These are phyloP conservation scores for Podospora pseudopauciseta DNA, from an alignment of 495 filamentous ascomycete species.

Conservation along the genomic window DNA sequence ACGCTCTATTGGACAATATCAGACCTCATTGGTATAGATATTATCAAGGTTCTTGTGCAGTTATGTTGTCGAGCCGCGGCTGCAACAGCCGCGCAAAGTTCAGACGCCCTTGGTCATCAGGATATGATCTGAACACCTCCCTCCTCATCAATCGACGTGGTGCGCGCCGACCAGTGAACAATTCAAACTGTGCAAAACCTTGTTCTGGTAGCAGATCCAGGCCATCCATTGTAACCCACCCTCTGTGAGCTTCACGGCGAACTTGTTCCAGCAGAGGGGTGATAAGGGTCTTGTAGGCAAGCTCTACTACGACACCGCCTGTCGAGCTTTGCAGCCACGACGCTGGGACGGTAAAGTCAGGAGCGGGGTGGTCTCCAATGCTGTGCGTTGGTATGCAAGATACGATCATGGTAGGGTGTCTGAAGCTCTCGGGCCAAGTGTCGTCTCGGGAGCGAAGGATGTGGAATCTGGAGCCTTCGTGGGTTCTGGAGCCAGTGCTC, in stretches of 20 bases:
- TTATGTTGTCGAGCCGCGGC: constrained; percentile 33
- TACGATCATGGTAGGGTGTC: constrained; percentile 62
- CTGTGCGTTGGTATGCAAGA: constrained; percentile 67
- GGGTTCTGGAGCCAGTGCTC: constrained; percentile 45
- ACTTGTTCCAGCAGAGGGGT: constrained; percentile 64
- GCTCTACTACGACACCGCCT: constrained; percentile 68
- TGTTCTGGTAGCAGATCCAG: constrained; percentile 72
- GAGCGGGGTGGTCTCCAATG: constrained; percentile 54
- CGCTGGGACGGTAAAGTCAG: constrained; percentile 64
- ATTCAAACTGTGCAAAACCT: constrained; percentile 72
- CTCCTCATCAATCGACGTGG: constrained; percentile 64
- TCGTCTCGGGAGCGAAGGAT: constrained; percentile 55
- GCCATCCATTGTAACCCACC: constrained; percentile 69
- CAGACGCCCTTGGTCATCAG: constrained; percentile 33
- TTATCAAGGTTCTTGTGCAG: constrained; percentile 29
- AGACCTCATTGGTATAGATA: not conserved
- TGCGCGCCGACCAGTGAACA: constrained; percentile 69
- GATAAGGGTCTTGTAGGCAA: constrained; percentile 64
- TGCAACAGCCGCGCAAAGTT: constrained; percentile 27
- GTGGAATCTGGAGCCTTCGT: constrained; percentile 50
- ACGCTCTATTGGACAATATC: not conserved
- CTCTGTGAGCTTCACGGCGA: constrained; percentile 55
- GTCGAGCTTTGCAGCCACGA: constrained; percentile 67
- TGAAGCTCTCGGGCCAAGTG: constrained; percentile 59
- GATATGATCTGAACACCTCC: constrained; percentile 56